Percentiles rank a stretch among this genome's conserved stretches.
Conservation (phyloP, 495 filamentous ascomycete genomes). For the Penicillium daleae region DNA sequence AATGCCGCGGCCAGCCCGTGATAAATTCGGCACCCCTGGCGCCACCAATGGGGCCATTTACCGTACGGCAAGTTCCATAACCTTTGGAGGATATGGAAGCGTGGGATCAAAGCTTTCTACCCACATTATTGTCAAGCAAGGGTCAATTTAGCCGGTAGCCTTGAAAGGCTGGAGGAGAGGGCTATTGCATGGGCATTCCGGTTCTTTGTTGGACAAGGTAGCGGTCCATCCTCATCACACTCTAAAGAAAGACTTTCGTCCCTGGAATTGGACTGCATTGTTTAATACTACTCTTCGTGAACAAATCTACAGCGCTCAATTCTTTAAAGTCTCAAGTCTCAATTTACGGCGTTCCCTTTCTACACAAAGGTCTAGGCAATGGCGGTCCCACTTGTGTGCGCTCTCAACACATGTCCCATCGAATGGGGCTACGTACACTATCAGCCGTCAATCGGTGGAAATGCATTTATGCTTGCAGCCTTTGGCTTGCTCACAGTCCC, state of each 20-base stretch:
- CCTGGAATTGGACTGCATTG: background rate
- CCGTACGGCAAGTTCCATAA: background rate
- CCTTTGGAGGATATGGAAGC: background rate
- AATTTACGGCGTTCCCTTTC: background rate
- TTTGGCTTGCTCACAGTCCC: background rate
- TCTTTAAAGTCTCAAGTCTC: background rate
- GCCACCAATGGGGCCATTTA: constrained; percentile 7
- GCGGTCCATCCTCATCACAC: background rate
- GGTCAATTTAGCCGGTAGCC: background rate
- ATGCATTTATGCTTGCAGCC: constrained; percentile 3
- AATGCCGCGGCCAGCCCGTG: constrained; percentile 2
- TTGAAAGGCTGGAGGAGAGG: background rate
- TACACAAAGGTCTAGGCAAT: background rate
- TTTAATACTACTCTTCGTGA: background rate
- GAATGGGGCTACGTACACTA: constrained; percentile 9
- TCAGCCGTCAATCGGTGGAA: constrained; percentile 4
- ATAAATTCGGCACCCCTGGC: constrained; percentile 7
- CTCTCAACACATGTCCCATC: constrained; percentile 3
- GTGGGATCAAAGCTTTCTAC: background rate
- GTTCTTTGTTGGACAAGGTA: background rate
- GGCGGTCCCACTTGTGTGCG: background rate
- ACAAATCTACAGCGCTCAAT: background rate
- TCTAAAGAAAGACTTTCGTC: constrained; percentile 5
- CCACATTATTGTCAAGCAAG: background rate
- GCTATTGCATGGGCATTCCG: background rate